phyloP scores from a whole-genome alignment of 73 alveolate genomes.

The Tetrahymena elliotti region DNA sequence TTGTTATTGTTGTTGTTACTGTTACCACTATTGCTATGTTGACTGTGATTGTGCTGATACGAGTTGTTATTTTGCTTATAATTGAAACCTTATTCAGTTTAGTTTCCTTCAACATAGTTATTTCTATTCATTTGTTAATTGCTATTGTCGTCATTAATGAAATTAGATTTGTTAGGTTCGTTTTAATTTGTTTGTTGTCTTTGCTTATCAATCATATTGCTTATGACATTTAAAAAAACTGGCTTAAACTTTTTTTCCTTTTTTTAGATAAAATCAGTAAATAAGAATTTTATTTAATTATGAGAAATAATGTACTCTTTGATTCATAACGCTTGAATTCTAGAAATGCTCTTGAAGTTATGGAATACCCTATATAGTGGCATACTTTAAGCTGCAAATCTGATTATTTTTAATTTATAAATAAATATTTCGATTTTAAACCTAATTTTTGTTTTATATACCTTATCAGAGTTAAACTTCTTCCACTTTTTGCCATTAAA shows the following conservation, averaged over 20 bases:
- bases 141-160: neutral
- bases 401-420: neutral
- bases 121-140: neutral
- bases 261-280: neutral
- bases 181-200: neutral
- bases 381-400: neutral
- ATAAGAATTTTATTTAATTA: neutral
- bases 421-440: no score
- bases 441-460: no score
- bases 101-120: neutral
- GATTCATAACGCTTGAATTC: neutral
- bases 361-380: neutral
- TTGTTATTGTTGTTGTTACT: neutral
- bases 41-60: neutral
- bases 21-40: neutral
- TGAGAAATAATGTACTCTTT: neutral
- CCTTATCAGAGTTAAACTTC: slow-evolving; percentile 44
- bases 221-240: neutral
- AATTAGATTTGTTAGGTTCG: neutral
- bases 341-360: neutral
- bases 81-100: neutral
- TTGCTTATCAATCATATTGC: neutral
- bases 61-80: neutral
- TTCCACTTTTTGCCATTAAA: neutral
- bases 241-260: neutral